These are phyloP conservation scores for Agastache rugosa DNA, from an alignment of 257 asterid genomes.

Conservation along the genomic window DNA sequence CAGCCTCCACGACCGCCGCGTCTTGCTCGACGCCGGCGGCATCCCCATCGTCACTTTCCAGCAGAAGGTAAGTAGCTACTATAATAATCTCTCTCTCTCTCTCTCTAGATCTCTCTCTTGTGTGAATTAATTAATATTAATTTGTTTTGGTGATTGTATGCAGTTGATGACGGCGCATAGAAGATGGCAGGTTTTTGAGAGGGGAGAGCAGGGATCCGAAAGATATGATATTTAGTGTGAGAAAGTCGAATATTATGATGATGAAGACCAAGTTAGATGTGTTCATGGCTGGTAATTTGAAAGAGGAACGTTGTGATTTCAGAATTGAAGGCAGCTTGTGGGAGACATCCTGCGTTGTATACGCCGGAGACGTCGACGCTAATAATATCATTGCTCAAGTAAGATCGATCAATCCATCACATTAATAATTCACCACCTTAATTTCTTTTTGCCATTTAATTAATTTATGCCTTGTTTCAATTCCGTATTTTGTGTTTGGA, in stretches of 20 bases:
- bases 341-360: constrained; percentile 56
- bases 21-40: constrained; percentile 68
- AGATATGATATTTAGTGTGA: constrained; percentile 57
- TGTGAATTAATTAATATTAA: background rate
- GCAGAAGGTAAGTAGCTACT: constrained; percentile 54
- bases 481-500: no score
- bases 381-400: constrained; percentile 70
- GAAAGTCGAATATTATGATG: constrained; percentile 42
- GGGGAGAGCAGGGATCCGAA: constrained; percentile 58
- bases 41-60: constrained; percentile 69
- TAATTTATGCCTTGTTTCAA: no score
- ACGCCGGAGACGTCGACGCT: constrained; percentile 58
- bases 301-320: constrained; percentile 54
- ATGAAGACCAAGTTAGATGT: constrained; percentile 57
- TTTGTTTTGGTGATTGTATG: background rate
- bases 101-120: no score
- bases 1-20: constrained; percentile 71
- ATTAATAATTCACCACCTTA: no score
- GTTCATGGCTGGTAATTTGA: constrained; percentile 51
- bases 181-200: constrained; percentile 66
- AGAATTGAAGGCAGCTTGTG: constrained; percentile 67
- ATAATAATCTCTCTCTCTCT: no score
- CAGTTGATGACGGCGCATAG: constrained; percentile 68
- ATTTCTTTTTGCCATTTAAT: no score
- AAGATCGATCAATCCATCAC: background rate